These are phyloP conservation scores for Leccinum longicurvipes DNA, from an alignment of 768 basidiomycete species.

Conservation along the genomic window DNA sequence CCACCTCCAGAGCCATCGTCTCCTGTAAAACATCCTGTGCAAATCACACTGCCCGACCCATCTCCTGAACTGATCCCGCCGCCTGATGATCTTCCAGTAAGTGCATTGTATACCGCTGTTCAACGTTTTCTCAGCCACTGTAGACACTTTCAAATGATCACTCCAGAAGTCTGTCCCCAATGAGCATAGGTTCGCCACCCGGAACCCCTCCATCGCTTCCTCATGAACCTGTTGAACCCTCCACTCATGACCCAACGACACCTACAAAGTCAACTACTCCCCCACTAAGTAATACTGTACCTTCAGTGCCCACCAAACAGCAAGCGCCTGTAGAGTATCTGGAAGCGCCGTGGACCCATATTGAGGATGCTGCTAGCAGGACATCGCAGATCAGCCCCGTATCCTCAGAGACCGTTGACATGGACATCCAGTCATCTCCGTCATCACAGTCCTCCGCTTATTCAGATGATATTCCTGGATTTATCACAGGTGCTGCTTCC, in stretches of 20 bases:
- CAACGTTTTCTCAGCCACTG: constrained; percentile 23
- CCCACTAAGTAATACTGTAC: constrained; percentile 6
- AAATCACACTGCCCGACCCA: background rate
- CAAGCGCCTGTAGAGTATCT: constrained; percentile 19
- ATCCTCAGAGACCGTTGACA: constrained; percentile 34
- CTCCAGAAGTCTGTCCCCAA: constrained; percentile 54
- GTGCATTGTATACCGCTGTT: constrained; percentile 8
- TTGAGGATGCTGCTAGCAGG: constrained; percentile 29
- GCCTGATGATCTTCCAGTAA: constrained; percentile 20
- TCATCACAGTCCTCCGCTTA: constrained; percentile 24
- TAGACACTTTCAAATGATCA: constrained; percentile 30
- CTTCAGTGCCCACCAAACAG: constrained; percentile 13
- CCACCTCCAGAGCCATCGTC: constrained; percentile 8
- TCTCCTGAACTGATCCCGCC: constrained; percentile 16
- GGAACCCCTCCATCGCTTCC: constrained; percentile 34
- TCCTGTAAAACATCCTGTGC: constrained; percentile 10
- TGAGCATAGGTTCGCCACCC: constrained; percentile 55
- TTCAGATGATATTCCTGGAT: constrained; percentile 31
- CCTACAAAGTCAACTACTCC: constrained; percentile 5
- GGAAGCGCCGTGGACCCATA: constrained; percentile 13
- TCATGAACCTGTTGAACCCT: background rate
- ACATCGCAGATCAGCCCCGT: constrained; percentile 28
- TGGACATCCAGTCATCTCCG: constrained; percentile 34
- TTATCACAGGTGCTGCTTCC: constrained; percentile 31
- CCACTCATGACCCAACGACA: constrained; percentile 1